Evolutionary conservation across 345 rosid species (phyloP).

Genomic region (Moricandia arvensis): DNA sequence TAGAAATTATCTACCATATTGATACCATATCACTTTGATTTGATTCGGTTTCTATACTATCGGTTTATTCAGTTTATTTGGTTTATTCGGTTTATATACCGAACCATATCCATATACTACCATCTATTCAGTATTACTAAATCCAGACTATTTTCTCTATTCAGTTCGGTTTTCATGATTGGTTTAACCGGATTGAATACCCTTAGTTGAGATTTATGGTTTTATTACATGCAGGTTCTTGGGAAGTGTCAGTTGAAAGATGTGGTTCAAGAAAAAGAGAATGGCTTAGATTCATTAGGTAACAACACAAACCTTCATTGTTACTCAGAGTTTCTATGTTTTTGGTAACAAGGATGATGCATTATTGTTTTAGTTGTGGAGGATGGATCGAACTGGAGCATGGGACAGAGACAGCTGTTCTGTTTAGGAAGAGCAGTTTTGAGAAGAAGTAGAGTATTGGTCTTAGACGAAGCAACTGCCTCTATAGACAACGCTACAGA

Average conservation of each 20-base stretch:
- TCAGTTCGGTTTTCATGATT: background rate
- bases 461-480: slow-evolving; percentile 95
- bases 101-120: no score
- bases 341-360: background rate
- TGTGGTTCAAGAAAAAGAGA: slow-evolving; percentile 71
- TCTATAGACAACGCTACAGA: slow-evolving; percentile 94
- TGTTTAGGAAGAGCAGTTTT: slow-evolving; percentile 90
- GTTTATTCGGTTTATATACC: no score
- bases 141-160: background rate
- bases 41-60: no score
- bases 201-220: background rate
- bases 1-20: no score
- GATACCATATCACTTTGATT: no score
- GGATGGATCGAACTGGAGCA: slow-evolving; percentile 96
- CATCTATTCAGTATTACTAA: no score
- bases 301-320: background rate
- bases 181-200: background rate
- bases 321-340: background rate
- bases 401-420: slow-evolving; percentile 91
- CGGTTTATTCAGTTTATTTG: no score
- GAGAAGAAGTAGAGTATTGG: slow-evolving; percentile 78
- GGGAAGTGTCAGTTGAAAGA: slow-evolving; percentile 83
- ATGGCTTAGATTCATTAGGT: slow-evolving; percentile 77
- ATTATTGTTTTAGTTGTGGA: slow-evolving; percentile 58
- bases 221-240: slow-evolving; percentile 52